Percentiles rank a stretch among this genome's conserved stretches.
Conservation (phyloP, 371 early-diverging fungal species). For the Rhizomucor pusillus region DNA sequence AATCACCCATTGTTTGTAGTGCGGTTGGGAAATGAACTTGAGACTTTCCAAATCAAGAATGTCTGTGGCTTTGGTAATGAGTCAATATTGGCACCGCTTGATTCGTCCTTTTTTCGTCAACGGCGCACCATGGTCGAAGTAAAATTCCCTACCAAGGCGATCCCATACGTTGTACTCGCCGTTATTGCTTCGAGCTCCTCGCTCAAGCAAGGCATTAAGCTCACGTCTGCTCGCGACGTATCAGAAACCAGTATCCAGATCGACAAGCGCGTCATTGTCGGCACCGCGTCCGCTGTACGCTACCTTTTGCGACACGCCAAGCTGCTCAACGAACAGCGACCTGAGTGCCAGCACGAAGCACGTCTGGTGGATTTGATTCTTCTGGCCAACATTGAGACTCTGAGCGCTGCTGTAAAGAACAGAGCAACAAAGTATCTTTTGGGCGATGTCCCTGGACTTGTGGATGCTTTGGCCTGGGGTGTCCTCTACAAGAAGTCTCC, state of each 20-base stretch:
- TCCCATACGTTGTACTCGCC: conserved; percentile 19
- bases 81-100: no score
- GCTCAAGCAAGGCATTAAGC: conserved; percentile 24
- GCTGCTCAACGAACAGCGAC: conserved; percentile 25
- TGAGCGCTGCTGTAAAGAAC: conserved; percentile 21
- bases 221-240: conserved; percentile 9
- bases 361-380: conserved; percentile 27
- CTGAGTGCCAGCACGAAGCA: conserved; percentile 21
- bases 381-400: conserved; percentile 21
- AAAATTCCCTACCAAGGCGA: conserved; percentile 15
- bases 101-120: no score
- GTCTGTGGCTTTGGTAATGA: no score
- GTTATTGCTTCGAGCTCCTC: conserved; percentile 13
- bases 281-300: conserved; percentile 34
- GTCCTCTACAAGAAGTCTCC: conserved; percentile 35
- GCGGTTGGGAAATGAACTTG: no score
- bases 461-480: conserved; percentile 50
- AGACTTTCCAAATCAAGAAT: no score
- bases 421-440: conserved; percentile 37
- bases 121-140: no score
- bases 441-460: conserved; percentile 32
- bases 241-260: conserved; percentile 17
- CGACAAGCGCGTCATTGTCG: conserved; percentile 16
- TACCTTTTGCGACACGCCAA: conserved; percentile 31
- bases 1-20: no score